A percentile compares a stretch with the other conserved stretches of the same genome.
These are phyloP conservation scores for Paramecium pentaurelia DNA, from an alignment of 73 alveolate species.

Conservation along the genomic window DNA sequence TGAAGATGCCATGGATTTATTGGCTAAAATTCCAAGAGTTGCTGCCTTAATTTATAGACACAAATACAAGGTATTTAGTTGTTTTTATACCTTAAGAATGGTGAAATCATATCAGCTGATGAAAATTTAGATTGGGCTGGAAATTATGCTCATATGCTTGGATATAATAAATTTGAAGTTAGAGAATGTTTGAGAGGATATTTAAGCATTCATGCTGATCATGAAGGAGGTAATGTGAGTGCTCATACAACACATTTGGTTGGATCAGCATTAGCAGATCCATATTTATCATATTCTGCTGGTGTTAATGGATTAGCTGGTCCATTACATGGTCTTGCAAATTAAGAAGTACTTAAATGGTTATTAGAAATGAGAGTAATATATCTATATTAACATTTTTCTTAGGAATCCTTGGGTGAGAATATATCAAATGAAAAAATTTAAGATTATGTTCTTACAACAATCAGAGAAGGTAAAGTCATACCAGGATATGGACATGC, in stretches of 20 bases:
- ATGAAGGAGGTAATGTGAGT: conserved; percentile 92
- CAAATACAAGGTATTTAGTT: conserved; percentile 35
- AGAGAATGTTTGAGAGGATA: conserved; percentile 83
- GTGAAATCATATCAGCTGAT: conserved; percentile 55
- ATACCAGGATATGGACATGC: conserved; percentile 98
- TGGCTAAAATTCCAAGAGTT: conserved; percentile 84
- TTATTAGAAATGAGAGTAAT: conserved; percentile 69
- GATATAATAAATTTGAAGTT: conserved; percentile 66
- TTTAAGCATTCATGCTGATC: conserved; percentile 75
- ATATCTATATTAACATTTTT: neutral
- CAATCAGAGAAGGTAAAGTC: conserved; percentile 75
- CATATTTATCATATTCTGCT: conserved; percentile 85
- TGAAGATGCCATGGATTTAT: conserved; percentile 84
- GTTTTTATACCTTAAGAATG: conserved; percentile 56
- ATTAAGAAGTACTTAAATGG: conserved; percentile 88
- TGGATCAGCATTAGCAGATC: conserved; percentile 94
- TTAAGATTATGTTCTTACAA: conserved; percentile 63
- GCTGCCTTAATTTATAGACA: conserved; percentile 81
- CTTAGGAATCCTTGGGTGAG: conserved; percentile 66
- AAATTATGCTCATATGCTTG: conserved; percentile 78
- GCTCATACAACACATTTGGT: conserved; percentile 90
- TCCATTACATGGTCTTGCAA: conserved; percentile 95
- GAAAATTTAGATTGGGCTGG: conserved; percentile 69
- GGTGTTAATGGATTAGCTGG: conserved; percentile 94
- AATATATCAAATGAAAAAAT: conserved; percentile 75